Evolutionary conservation across 768 basidiomycete genomes (phyloP), one percentile per base, ranked within the genome.

Genomic region (Tephrocybe sp.): DNA sequence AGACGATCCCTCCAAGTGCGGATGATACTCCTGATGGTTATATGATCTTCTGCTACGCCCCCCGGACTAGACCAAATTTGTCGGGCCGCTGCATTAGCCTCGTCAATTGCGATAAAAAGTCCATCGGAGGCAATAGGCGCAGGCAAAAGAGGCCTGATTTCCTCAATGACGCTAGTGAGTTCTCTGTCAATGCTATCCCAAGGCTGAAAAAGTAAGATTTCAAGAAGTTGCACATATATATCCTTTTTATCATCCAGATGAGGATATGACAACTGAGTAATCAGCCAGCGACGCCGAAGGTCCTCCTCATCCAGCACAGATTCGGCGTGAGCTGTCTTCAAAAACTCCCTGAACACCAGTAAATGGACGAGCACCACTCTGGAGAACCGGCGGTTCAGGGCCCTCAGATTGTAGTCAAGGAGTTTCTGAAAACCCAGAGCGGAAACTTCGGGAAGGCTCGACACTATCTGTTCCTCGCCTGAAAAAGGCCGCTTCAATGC

Each of bases 281-380:
- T 22, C n/a, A 49, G 48, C 48, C 48, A 49, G 3, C 10, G 24
- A 19, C 19, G 42, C 43, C 27, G n/a, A n/a, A 19, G 24, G 27
- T 23, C 34, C 23, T 49, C 40, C 12, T 2, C 19, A 5, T 42
- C 10, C 21, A 7, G 19, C 0, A 2, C 15, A 6, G 13, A 8
- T 22, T 39, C 1, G 13, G 3, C 27, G 11, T 31, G 43, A 22
- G 43, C 29, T 3, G 18, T 25, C 2, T 22, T 24, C 25, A 50
- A 19, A 16, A 50, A 43, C 1, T 44, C 36, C 25, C 27, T 43
- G 2, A 38, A 16, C 4, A 50, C 34, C 2, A 31, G 12, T 11
- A 44, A 27, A 50, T 50, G 49, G 4, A 41, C 36, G 1, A 50
- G 49, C 2, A 50, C 36, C 2, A 31, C 29, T 1, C 22, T 36